Percentiles rank a stretch among this genome's conserved stretches.
These are phyloP conservation scores for Taiozyma sp. DNA, from an alignment of 1,139 yeast species.

Conservation along the genomic window DNA sequence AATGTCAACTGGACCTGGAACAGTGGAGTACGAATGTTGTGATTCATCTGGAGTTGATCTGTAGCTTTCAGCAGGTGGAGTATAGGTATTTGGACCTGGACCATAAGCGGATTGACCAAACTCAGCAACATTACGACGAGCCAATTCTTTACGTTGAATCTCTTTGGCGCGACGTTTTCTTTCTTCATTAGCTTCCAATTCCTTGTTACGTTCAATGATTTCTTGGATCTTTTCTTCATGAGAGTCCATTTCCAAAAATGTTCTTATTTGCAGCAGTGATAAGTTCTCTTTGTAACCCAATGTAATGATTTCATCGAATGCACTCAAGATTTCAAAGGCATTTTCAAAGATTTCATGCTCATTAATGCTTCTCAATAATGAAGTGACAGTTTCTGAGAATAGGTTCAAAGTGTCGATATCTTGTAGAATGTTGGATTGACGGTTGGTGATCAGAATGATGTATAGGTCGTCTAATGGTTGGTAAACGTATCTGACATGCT, in stretches of 20 bases:
- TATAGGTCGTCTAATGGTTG: conserved; percentile 95
- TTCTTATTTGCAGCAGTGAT: conserved; percentile 75
- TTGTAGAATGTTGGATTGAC: conserved; percentile 87
- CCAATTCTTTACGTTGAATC: conserved; percentile 73
- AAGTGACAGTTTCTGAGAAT: conserved; percentile 76
- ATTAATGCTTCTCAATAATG: conserved; percentile 66
- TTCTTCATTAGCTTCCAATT: conserved; percentile 94
- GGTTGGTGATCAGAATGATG: conserved; percentile 86
- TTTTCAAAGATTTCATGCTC: conserved; percentile 80
- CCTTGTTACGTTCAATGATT: conserved; percentile 94
- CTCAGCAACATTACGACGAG: conserved; percentile 16
- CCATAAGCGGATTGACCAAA: conserved; percentile 5
- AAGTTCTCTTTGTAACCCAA: conserved; percentile 90
- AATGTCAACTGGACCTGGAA: conserved; percentile 30
- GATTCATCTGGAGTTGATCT: conserved; percentile 5
- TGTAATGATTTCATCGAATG: conserved; percentile 90
- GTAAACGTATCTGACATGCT: conserved; percentile 86
- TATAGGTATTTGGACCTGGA: conserved; percentile 5
- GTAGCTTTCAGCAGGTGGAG: conserved; percentile 1
- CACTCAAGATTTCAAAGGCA: conserved; percentile 84
- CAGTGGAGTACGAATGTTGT: conserved; percentile 27
- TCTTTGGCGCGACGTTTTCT: conserved; percentile 95
- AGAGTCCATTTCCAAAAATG: conserved; percentile 94
- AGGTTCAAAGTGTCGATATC: conserved; percentile 90
- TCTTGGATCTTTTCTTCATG: conserved; percentile 99